A percentile compares a stretch with the other conserved stretches of the same genome.
phyloP scores from a whole-genome alignment of 2,329 filamentous ascomycete genomes.

The Zelopaecilomyces penicillatus region DNA sequence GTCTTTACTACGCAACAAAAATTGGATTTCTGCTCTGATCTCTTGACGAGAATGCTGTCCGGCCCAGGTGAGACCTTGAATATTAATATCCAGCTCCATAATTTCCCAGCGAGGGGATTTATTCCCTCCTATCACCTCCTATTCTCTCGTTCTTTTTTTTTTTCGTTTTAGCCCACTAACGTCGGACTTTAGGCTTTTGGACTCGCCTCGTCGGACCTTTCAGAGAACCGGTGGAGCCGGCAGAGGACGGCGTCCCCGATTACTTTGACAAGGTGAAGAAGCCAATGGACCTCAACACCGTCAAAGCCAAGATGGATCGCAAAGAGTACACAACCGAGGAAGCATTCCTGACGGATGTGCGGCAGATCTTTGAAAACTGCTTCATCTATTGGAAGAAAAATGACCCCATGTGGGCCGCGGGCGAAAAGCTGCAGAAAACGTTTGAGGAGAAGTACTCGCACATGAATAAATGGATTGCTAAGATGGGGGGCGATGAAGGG shows the following conservation, averaged over 20 bases:
- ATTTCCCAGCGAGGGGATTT: too few species aligned
- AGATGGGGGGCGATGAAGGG: conserved; percentile 36
- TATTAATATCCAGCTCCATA: not conserved
- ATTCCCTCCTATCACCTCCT: too few species aligned
- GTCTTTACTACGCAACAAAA: conserved; percentile 34
- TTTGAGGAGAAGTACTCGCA: conserved; percentile 51
- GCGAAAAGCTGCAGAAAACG: conserved; percentile 49
- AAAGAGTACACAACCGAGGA: conserved; percentile 42
- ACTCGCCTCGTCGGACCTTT: conserved; percentile 57
- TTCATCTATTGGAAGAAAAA: conserved; percentile 53
- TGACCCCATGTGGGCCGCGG: conserved; percentile 46
- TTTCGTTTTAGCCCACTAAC: not conserved
- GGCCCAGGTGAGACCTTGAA: conserved; percentile 41
- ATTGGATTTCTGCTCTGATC: conserved; percentile 49
- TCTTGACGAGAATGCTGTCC: conserved; percentile 52
- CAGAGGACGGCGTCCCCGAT: conserved; percentile 49
- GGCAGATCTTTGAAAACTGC: conserved; percentile 55
- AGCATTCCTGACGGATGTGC: conserved; percentile 49
- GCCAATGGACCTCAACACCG: conserved; percentile 54
- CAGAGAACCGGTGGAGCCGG: conserved; percentile 49
- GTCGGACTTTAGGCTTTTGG: conserved; percentile 45
- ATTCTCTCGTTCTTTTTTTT: not conserved
- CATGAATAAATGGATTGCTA: conserved; percentile 53
- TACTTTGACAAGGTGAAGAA: conserved; percentile 52
- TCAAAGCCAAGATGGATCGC: conserved; percentile 52